Evolutionary conservation across 2,329 filamentous ascomycete species (phyloP), one percentile per base, ranked within the genome.

Genomic region (Trichoderma atrobrunneum): DNA sequence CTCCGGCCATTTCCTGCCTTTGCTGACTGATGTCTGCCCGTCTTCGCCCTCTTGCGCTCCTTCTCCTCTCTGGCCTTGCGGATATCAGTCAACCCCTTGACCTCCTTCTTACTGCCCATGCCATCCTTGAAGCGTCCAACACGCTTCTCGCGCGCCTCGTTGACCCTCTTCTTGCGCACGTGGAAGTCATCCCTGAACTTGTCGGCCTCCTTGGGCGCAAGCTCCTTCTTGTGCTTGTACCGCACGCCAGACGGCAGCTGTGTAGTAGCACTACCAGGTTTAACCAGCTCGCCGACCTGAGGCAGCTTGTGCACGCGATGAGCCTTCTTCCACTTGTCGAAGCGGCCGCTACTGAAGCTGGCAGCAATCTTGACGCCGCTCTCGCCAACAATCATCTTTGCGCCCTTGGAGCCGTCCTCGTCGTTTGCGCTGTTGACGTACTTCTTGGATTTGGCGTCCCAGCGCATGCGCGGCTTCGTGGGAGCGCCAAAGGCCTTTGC

Each of bases 401-500:
- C 81, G 62, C 88, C 88, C 79, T 91, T 91, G 77, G 86, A 97
- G 51, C 96, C 96, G 83, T 99, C 97, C 77, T 97, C 93, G 83
- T 99, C 96, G 85, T 99, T 98, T 77, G 90, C 90, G 43, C 93
- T 90, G 14, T 93, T 87, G 43, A 99, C 95, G 84, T 98, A 99
- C 83, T 98, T 98, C 84, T 93, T 97, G 78, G 90, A 89, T 82
- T 97, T 97, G 85, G 97, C 95, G 85, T 99, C 96, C 96, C 96
- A 99, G 76, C 96, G 92, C 90, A 97, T 91, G 76, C 90, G 89
- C 63, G 90, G 83, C 77, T 91, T 92, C 61, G 91, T 88, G 3
- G 94, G 90, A 77, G 93, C 90, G 74, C 90, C 94, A 80, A 98
- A 97, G 1, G 89, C 87, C 79, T 93, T 93, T 76, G 89, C 89